These are phyloP conservation scores for Yamadazyma spencermartinsiae DNA, from an alignment of 1,139 yeast genomes.

Conservation along the genomic window DNA sequence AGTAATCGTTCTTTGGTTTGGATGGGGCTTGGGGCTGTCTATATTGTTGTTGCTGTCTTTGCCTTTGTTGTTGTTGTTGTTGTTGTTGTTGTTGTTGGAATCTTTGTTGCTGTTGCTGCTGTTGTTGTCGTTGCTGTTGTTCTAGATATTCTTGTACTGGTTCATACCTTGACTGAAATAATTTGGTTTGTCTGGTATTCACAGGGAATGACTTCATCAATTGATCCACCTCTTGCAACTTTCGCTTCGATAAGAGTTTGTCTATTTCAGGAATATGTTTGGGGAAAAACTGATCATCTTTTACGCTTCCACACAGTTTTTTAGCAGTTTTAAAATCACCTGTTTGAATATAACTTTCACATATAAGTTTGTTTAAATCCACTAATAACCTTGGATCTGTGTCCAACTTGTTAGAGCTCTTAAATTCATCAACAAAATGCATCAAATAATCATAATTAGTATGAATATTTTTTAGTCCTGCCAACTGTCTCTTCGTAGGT, in stretches of 20 bases:
- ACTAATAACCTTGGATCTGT: constrained; percentile 20
- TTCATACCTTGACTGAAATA: constrained; percentile 32
- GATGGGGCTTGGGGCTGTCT: constrained; percentile 26
- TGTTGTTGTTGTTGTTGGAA: constrained; percentile 53
- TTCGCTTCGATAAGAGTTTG: constrained; percentile 36
- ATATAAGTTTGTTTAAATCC: constrained; percentile 42
- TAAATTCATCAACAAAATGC: constrained; percentile 21
- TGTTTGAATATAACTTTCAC: constrained; percentile 46
- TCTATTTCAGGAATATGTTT: constrained; percentile 48
- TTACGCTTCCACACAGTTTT: constrained; percentile 34
- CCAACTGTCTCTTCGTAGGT: constrained; percentile 29
- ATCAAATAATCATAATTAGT: constrained; percentile 38
- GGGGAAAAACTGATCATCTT: constrained; percentile 41
- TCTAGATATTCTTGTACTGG: constrained; percentile 23
- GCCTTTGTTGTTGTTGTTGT: constrained; percentile 43
- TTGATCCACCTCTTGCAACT: constrained; percentile 43
- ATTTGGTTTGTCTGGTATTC: constrained; percentile 40
- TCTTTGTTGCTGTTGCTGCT: constrained; percentile 48
- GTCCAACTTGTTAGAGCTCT: constrained; percentile 11
- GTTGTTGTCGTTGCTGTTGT: constrained; percentile 40
- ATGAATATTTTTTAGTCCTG: constrained; percentile 25
- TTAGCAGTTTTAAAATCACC: constrained; percentile 29
- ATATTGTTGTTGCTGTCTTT: constrained; percentile 21
- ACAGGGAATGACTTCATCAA: constrained; percentile 30
- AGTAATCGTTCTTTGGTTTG: constrained; percentile 69